phyloP scores from a whole-genome alignment of 2,329 filamentous ascomycete genomes.

The Tolypocladium paradoxum region DNA sequence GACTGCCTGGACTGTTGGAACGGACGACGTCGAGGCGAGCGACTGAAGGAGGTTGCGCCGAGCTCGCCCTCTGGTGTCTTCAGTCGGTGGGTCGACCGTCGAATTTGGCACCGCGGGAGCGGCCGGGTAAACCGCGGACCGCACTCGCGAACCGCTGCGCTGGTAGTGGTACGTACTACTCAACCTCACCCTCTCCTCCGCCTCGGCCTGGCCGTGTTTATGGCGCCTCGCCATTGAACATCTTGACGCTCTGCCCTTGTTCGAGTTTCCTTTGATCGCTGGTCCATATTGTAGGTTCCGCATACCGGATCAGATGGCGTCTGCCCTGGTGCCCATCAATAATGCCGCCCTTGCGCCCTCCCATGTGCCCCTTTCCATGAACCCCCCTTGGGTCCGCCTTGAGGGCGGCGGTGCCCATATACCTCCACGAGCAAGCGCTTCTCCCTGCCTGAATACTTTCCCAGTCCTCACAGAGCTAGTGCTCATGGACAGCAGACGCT shows the following conservation, averaged over 20 bases:
- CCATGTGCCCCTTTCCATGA: not conserved
- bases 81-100: not conserved
- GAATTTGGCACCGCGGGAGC: conserved; percentile 5
- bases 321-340: not conserved
- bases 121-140: conserved; percentile 16
- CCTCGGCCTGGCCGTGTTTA: not conserved
- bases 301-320: not conserved
- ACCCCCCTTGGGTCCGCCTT: not conserved
- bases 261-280: not conserved
- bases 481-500: not conserved
- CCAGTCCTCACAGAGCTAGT: not conserved
- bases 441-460: not conserved
- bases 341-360: not conserved
- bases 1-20: not conserved
- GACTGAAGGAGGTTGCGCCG: not conserved
- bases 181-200: not conserved
- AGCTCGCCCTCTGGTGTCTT: not conserved
- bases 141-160: not conserved
- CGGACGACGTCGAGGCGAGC: not conserved
- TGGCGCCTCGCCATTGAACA: not conserved
- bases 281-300: not conserved
- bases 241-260: not conserved
- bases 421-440: not conserved
- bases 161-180: not conserved
- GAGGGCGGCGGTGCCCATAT: not conserved